Evolutionary conservation across 176 grass and related monocot genomes (phyloP).

Genomic region (Phoenix dactylifera): DNA sequence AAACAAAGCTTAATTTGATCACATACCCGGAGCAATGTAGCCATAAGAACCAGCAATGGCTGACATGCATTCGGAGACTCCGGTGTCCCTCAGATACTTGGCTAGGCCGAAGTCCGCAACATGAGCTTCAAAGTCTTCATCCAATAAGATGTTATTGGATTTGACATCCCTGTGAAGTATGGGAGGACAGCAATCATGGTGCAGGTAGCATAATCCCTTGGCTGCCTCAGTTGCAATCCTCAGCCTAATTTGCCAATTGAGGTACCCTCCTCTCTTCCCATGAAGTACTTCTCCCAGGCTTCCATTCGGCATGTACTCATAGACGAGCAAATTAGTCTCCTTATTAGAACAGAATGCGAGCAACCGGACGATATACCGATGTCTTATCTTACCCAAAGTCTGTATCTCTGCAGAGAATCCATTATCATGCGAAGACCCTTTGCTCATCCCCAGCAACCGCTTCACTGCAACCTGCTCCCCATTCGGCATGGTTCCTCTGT

Average conservation of each 20-base stretch:
- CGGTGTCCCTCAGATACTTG: slow-evolving; percentile 51
- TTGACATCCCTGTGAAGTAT: slow-evolving; percentile 84
- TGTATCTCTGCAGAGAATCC: slow-evolving; percentile 71
- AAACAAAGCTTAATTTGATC: background rate
- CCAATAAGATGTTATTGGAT: slow-evolving; percentile 75
- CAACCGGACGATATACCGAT: slow-evolving; percentile 67
- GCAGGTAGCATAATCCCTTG: slow-evolving; percentile 63
- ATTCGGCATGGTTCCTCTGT: slow-evolving; percentile 50
- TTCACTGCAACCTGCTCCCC: slow-evolving; percentile 68
- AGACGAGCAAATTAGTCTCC: slow-evolving; percentile 53
- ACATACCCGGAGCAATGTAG: slow-evolving; percentile 74
- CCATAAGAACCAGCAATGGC: slow-evolving; percentile 78
- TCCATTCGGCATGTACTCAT: slow-evolving; percentile 70
- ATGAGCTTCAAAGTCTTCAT: slow-evolving; percentile 51
- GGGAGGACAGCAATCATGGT: slow-evolving; percentile 72
- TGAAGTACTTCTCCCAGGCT: slow-evolving; percentile 70
- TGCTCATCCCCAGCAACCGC: slow-evolving; percentile 31
- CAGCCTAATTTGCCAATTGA: slow-evolving; percentile 42
- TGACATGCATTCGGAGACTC: slow-evolving; percentile 67
- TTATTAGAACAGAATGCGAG: slow-evolving; percentile 38
- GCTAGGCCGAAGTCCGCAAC: slow-evolving; percentile 78
- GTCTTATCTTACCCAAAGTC: slow-evolving; percentile 64
- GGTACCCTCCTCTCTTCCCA: slow-evolving; percentile 27
- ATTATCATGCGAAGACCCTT: slow-evolving; percentile 32
- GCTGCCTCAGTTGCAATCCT: slow-evolving; percentile 70